phyloP scores from a whole-genome alignment of 345 rosid genomes.

The Melaleuca quinquenervia region DNA sequence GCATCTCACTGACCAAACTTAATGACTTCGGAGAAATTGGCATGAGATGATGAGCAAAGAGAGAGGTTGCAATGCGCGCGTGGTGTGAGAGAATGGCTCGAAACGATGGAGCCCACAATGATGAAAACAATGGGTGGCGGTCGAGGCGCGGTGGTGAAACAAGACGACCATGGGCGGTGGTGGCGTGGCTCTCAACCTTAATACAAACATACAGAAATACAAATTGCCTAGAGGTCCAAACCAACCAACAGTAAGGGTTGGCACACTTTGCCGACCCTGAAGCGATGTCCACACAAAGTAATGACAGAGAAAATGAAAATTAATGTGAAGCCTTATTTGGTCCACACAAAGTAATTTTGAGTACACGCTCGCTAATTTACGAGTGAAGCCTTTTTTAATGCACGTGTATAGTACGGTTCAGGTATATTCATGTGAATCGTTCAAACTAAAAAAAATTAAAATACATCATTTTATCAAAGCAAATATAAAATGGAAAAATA shows the following conservation, averaged over 20 bases:
- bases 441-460: background rate
- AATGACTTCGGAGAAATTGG: background rate
- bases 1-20: background rate
- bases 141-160: background rate
- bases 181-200: background rate
- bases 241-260: background rate
- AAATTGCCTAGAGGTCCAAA: too few species aligned
- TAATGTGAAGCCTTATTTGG: background rate
- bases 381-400: too few species aligned
- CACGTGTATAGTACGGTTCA: too few species aligned
- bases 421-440: background rate
- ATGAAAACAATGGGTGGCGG: background rate
- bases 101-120: background rate
- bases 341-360: too few species aligned
- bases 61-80: background rate
- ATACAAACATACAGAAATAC: too few species aligned
- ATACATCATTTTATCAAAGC: background rate
- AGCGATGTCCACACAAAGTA: too few species aligned
- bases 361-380: too few species aligned
- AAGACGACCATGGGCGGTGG: background rate
- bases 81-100: background rate
- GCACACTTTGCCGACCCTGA: background rate
- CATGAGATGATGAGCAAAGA: background rate
- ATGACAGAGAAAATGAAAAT: too few species aligned
- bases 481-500: background rate